A percentile compares a stretch with the other conserved stretches of the same genome.
These are phyloP conservation scores for Rhizophora mangle DNA, from an alignment of 345 rosid genomes.

Conservation along the genomic window DNA sequence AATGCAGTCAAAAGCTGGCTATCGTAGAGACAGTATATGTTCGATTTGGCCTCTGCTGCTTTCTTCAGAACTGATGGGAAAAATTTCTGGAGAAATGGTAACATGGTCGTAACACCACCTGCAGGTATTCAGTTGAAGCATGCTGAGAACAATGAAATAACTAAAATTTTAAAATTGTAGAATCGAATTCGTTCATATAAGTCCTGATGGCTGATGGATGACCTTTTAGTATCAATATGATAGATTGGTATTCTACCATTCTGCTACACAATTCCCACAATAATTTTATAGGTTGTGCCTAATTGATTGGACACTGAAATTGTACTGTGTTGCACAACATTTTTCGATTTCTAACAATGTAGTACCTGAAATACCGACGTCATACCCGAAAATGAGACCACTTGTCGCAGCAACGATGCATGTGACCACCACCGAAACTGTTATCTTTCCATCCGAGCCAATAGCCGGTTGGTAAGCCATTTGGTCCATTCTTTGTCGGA, in stretches of 20 bases:
- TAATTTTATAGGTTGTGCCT: no score
- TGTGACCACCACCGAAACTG: constrained; percentile 58
- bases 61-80: constrained; percentile 63
- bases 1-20: constrained; percentile 63
- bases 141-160: not conserved
- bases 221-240: no score
- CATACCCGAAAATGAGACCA: constrained; percentile 85
- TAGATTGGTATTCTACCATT: no score
- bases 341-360: no score
- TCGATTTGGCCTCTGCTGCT: constrained; percentile 45
- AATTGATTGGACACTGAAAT: no score
- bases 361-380: constrained; percentile 77
- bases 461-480: constrained; percentile 20
- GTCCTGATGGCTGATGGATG: no score
- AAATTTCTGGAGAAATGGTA: constrained; percentile 66
- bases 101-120: constrained; percentile 91
- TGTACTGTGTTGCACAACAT: no score
- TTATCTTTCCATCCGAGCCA: constrained; percentile 39
- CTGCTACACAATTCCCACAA: no score
- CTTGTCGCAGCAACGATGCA: constrained; percentile 78
- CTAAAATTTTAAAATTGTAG: no score
- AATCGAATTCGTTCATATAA: no score
- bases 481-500: constrained; percentile 35
- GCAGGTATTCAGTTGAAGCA: not conserved
- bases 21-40: constrained; percentile 56